Evolutionary conservation across 2,329 filamentous ascomycete species (phyloP).

Genomic region (Hypoxylon sp.): DNA sequence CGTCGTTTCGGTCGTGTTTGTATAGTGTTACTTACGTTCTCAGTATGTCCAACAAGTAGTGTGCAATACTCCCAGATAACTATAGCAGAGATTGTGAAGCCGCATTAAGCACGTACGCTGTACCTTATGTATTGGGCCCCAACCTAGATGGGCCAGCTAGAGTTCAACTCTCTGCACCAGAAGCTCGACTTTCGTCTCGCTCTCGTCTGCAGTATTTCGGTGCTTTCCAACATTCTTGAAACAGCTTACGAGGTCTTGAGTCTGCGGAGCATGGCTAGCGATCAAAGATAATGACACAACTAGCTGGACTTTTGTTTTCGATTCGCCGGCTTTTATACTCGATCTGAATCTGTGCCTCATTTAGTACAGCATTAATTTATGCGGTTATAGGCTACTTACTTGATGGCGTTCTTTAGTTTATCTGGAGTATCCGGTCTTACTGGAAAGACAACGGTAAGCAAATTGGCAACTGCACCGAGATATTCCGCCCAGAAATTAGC

Average conservation of each 20-base stretch:
- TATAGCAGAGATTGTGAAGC: conserved; percentile 22
- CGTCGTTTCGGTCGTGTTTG: conserved; percentile 35
- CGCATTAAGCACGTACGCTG: conserved; percentile 29
- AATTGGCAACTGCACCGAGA: conserved; percentile 62
- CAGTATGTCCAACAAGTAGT: conserved; percentile 27
- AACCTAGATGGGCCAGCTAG: conserved; percentile 17
- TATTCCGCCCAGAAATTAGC: conserved; percentile 68
- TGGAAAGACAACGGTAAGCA: conserved; percentile 60
- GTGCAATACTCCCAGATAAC: conserved; percentile 19
- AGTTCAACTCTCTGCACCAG: conserved; percentile 32
- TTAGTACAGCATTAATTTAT: background rate
- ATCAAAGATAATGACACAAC: conserved; percentile 42
- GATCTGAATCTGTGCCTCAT: conserved; percentile 44
- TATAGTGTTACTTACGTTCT: conserved; percentile 32
- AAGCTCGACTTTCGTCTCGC: conserved; percentile 47
- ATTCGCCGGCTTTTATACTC: conserved; percentile 39
- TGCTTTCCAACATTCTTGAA: conserved; percentile 50
- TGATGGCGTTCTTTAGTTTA: conserved; percentile 55
- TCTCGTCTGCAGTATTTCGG: conserved; percentile 35
- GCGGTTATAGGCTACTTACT: conserved; percentile 53
- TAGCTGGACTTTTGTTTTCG: conserved; percentile 51
- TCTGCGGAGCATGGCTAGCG: conserved; percentile 40
- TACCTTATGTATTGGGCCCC: conserved; percentile 19
- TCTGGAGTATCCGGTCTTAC: conserved; percentile 56
- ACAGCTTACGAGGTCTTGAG: conserved; percentile 41